Base-by-base conservation (phyloP, 2,329 filamentous ascomycete species). In the Dryadomyces quercivorus region DNA sequence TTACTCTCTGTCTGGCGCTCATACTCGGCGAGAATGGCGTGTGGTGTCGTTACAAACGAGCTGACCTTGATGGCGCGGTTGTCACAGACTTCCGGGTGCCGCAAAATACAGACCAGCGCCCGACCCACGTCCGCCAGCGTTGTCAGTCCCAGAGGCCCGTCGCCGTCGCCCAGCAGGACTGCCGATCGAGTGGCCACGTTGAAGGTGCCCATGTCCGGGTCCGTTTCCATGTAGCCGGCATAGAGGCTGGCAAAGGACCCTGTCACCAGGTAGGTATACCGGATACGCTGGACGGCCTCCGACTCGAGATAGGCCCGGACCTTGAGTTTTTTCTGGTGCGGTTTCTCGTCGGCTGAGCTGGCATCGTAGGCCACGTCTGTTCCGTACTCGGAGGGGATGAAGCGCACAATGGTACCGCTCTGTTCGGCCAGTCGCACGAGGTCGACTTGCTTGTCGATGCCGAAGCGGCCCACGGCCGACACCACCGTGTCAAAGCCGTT, bases 381-480 rank as follows among this genome's bases (percentile, higher is more conserved):
- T 15, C 57, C 57, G 22, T 52, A 58, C 45, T 58, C 57, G 42
- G 57, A 58, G 2, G 57, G 57, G 21, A 58, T 42, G 68, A 83
- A 83, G 65, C 74, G 74, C 52, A 72, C 70, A 18, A 83, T 73
- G 40, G 68, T 70, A 20, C 55, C 51, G n/a, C 68, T 65, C 20
- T 71, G 71, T 47, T 76, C 75, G 21, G 80, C 80, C 1, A 58
- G 53, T 6, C 44, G 46, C 34, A 58, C 57, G 5, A 57, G 53
- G 44, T 55, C 55, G 15, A 51, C 31, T 34, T 58, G 55, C 57
- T 57, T 58, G 44, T 58, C 57, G 22, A 58, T 58, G 21, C 55
- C 53, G 31, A 54, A 55, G 31, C 57, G 55, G 21, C 57, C 57
- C 12, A 58, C 50, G 1, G 57, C 57, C 2, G 57, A 58, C 0